Evolutionary conservation across 768 basidiomycete genomes (phyloP).

Genomic region (Mycena capillaripes): DNA sequence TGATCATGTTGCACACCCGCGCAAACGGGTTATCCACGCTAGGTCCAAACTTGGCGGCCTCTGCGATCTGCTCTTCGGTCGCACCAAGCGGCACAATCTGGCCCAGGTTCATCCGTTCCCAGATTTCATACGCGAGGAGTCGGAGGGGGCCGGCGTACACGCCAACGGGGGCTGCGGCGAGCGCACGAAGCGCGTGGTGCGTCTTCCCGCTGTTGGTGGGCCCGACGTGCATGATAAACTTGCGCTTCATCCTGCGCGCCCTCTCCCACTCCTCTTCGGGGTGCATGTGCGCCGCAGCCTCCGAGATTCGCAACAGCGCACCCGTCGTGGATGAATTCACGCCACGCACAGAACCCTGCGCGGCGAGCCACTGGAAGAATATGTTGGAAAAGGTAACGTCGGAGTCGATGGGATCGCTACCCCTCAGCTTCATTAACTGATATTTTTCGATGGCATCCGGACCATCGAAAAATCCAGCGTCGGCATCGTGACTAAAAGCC

Average conservation of each 20-base stretch:
- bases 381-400: slow-evolving; percentile 31
- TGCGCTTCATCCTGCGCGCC: slow-evolving; percentile 76
- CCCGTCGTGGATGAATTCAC: slow-evolving; percentile 36
- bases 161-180: slow-evolving; percentile 81
- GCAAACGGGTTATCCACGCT: slow-evolving; percentile 63
- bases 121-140: slow-evolving; percentile 95
- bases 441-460: slow-evolving; percentile 21
- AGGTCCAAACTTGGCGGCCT: slow-evolving; percentile 37
- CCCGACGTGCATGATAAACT: slow-evolving; percentile 95
- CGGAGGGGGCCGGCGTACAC: slow-evolving; percentile 94
- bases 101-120: slow-evolving; percentile 90
- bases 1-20: slow-evolving; percentile 86
- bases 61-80: slow-evolving; percentile 56
- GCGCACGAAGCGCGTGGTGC: slow-evolving; percentile 89
- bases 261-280: slow-evolving; percentile 62
- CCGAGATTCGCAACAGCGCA: slow-evolving; percentile 37
- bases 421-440: slow-evolving; percentile 4
- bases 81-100: slow-evolving; percentile 84
- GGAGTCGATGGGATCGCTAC: slow-evolving; percentile 10
- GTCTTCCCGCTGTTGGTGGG: slow-evolving; percentile 99
- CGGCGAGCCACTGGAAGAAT: slow-evolving; percentile 25
- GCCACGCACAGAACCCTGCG: neutral
- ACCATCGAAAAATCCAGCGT: slow-evolving; percentile 18
- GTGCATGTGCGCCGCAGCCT: slow-evolving; percentile 56
- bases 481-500: slow-evolving; percentile 12